Evolutionary conservation across 2,329 filamentous ascomycete genomes (phyloP), one percentile per base, ranked within the genome.

Genomic region (Xylaria multiplex): DNA sequence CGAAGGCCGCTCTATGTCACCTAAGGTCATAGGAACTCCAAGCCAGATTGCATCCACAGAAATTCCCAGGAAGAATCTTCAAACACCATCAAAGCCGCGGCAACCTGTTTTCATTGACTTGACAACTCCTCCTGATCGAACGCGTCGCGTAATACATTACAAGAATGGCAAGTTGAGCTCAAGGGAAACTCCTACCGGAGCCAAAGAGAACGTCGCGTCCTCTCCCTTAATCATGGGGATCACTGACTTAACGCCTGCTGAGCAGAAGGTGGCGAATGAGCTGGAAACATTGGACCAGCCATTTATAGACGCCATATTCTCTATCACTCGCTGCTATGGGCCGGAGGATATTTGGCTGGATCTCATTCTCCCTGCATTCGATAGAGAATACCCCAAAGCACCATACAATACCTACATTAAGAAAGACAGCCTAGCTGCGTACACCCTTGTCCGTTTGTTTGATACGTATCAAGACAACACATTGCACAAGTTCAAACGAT

Each of bases 331-430:
- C 8, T 7, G 27, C 2, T 53, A 46, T 22, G 16, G 49, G 7
- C 67, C 71, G 16, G 40, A 67, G 5, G 58, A 73, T 2, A 62
- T 76, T 6, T 80, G 79, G 78, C 40, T 69, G 0, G 43, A 73
- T 32, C 63, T 73, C n/a, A 59, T 80, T 14, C 35, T 65, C 24
- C 62, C 56, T 19, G 68, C 69, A 6, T 50, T 77, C 3, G 53
- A 70, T 8, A 63, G 66, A 22, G 59, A 59, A 42, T 71, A 66
- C 52, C 71, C 72, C 1, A 62, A 63, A 48, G 50, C 62, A 22
- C 70, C 68, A 1, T 69, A 62, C 19, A 48, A 69, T 42, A 65
- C 64, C 6, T 16, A 59, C 32, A 16, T 57, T 4, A 69, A 71
- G 52, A 69, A 56, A 48, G 56, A 69, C 22, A 49, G 52, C 2